Evolutionary conservation across 108 stramenopile species (phyloP), one percentile per base, ranked within the genome.

Genomic region (Nitzschia palea): DNA sequence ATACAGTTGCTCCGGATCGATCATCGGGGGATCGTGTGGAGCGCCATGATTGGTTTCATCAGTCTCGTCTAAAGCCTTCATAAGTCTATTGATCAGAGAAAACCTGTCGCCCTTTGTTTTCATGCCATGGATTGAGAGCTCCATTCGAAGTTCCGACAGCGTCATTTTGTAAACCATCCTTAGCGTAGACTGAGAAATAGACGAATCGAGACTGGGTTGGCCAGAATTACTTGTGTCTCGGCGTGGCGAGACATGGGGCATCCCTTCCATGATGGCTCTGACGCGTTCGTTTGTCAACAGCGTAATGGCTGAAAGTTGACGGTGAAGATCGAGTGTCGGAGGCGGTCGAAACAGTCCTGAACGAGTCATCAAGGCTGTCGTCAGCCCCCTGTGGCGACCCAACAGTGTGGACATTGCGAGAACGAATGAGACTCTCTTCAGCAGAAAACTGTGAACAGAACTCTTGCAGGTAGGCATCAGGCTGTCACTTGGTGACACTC

Each of bases 1-100:
- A 33, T 82, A 86, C 0, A 34, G 14, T 25, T n/a, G 26, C 26
- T 27, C 28, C 2, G 69, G 45, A 27, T 70, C 69, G 15, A 70
- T n/a, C 44, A 17, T 59, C 22, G 32, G 58, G 8, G 23, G 15
- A 40, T 8, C 37, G 12, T 59, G 6, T 5, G 36, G 12, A 22
- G 22, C 15, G 9, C 17, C 55, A 17, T 29, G n/a, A 14, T 44
- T 12, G 3, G 45, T 23, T 57, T n/a, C 20, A 9, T 52, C 43
- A 26, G 14, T 33, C 8, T 65, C 52, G 2, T 65, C 65, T 10
- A 65, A 22, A 1, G 30, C 51, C 28, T 65, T 44, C 4, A 54
- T 35, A 33, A 65, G 33, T 15, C 65, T 15, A 10, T 26, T 40
- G 5, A 54, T 65, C 33, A 65, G n/a, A 6, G 36, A 9, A 3